phyloP scores from a whole-genome alignment of 2,329 filamentous ascomycete genomes.

The Fusarium haematococcum region DNA sequence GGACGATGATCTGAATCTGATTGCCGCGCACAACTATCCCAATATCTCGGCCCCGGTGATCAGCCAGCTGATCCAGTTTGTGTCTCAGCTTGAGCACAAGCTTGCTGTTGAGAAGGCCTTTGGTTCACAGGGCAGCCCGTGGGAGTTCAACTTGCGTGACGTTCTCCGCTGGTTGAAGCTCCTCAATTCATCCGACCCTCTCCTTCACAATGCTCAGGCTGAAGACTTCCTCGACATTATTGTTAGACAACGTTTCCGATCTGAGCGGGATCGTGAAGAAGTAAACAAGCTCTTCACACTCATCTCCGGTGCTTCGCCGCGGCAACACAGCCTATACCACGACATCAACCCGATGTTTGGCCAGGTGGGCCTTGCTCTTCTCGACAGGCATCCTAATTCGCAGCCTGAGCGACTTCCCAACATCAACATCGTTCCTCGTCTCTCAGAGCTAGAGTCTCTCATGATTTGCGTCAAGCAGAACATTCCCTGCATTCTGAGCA shows the following conservation, averaged over 20 bases:
- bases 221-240: slow-evolving; percentile 85
- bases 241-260: slow-evolving; percentile 89
- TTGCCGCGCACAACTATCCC: slow-evolving; percentile 84
- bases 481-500: slow-evolving; percentile 90
- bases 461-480: slow-evolving; percentile 88
- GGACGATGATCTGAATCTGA: slow-evolving; percentile 82
- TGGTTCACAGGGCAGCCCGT: slow-evolving; percentile 78
- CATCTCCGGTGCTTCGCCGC: slow-evolving; percentile 68
- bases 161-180: slow-evolving; percentile 88
- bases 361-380: slow-evolving; percentile 83
- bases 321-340: slow-evolving; percentile 75
- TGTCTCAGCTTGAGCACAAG: slow-evolving; percentile 81
- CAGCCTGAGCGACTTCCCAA: slow-evolving; percentile 65
- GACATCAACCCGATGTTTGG: slow-evolving; percentile 73
- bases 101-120: slow-evolving; percentile 71
- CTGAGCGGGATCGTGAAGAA: slow-evolving; percentile 72
- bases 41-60: slow-evolving; percentile 69
- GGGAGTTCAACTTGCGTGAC: slow-evolving; percentile 96
- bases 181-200: slow-evolving; percentile 60
- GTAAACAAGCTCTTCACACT: slow-evolving; percentile 74
- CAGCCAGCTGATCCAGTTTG: slow-evolving; percentile 78
- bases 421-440: slow-evolving; percentile 64
- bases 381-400: slow-evolving; percentile 68
- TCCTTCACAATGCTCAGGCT: slow-evolving; percentile 70
- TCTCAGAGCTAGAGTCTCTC: slow-evolving; percentile 84